Evolutionary conservation across 169 alveolate genomes (phyloP), one percentile per base, ranked within the genome.

Genomic region (Cryptosporidium ryanae): DNA sequence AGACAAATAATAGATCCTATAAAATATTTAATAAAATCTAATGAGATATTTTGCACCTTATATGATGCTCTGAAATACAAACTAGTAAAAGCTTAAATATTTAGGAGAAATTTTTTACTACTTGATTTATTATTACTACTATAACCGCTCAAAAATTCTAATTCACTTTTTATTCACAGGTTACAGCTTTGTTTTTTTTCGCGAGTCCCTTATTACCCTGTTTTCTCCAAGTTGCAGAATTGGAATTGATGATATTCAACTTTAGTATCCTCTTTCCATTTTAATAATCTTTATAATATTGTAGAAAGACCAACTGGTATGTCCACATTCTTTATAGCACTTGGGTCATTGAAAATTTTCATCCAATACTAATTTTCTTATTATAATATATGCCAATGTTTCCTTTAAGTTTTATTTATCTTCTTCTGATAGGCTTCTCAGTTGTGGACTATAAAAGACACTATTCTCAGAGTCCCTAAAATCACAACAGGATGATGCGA

Each of bases 301-400:
- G 32, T 10, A 57, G 57, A 70, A 70, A 7, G 84, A 70, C 84
- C 84, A 70, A n/a, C 21, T 38, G 18, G 84, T 66, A 55, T 68
- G 54, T 17, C 27, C 46, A 23, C 84, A 70, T 13, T 70, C 46
- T 34, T 70, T 57, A 8, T 25, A 17, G 23, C 84, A 70, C 12
- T 50, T 50, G 4, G 54, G 48, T 54, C 50, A 70, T 6, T 52
- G 31, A 21, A 21, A 21, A 5, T n/a, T 0, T 21, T 52, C 27
- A n/a, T 5, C 63, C 21, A 2, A 54, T 0, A 54, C 29, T 54
- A 54, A 21, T 12, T 54, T 54, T 25, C 6, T 54, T 54, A 54
- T 25, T 21, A 54, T 6, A 8, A 7, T 54, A 21, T 54, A n/a
- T 21, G 13, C 13, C 64, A 54, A 18, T 38, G 46, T 38, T 38